These are phyloP conservation scores for Teratosphaeria pseudoeucalypti DNA, from an alignment of 2,329 filamentous ascomycete species.

Conservation along the genomic window DNA sequence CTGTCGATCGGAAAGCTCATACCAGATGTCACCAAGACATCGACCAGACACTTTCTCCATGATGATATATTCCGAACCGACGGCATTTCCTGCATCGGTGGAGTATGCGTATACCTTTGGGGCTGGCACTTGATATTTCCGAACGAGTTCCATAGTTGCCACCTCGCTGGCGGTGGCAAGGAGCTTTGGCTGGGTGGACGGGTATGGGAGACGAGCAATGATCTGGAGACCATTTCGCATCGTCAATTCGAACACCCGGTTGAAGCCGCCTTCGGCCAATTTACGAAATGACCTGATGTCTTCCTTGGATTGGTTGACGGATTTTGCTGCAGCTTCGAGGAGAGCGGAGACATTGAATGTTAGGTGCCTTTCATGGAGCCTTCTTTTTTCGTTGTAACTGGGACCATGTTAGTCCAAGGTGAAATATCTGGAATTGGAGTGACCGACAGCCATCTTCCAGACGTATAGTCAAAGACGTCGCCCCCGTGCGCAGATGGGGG, in stretches of 20 bases:
- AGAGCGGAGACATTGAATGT: constrained; percentile 9
- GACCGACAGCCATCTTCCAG: constrained; percentile 12
- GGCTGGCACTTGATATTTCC: constrained; percentile 10
- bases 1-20: constrained; percentile 12
- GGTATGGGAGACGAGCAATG: constrained; percentile 18
- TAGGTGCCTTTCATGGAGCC: constrained; percentile 9
- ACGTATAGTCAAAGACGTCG: constrained; percentile 8
- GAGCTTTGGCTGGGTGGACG: constrained; percentile 8
- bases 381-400: constrained; percentile 12
- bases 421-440: neutral
- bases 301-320: neutral
- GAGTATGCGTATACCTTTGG: constrained; percentile 14
- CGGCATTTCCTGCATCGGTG: constrained; percentile 4
- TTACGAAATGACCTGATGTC: constrained; percentile 11
- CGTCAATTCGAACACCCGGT: constrained; percentile 12
- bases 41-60: constrained; percentile 13
- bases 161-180: constrained; percentile 19
- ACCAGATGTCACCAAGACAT: constrained; percentile 15
- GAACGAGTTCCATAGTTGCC: constrained; percentile 18
- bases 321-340: constrained; percentile 3
- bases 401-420: neutral
- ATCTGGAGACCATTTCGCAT: constrained; percentile 16
- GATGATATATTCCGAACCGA: constrained; percentile 17
- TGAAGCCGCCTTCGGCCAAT: constrained; percentile 17
- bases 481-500: neutral